Base-by-base conservation (phyloP, 2,329 filamentous ascomycete genomes). In the Chrysosphaeria jannelii region DNA sequence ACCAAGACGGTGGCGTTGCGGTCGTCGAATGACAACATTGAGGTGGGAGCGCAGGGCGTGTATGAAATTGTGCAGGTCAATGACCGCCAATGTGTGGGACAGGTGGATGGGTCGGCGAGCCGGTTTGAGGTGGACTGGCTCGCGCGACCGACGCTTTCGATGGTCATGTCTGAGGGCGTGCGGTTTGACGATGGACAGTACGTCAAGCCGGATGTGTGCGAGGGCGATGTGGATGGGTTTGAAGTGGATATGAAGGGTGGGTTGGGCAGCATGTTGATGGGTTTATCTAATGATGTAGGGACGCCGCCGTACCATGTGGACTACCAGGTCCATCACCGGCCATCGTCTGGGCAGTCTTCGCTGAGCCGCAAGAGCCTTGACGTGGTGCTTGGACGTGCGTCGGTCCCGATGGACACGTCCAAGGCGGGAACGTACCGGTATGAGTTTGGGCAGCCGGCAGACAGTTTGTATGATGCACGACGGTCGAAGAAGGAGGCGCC, bases 181-280 rank as follows among this genome's bases (percentile, higher is more conserved):
- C 48, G 48, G 8, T 10, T 20, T 17, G 43, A 51, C 10, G 49
- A 47, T 6, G 48, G 51, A 14, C 51, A 53, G 16, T 71, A 67
- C 38, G 40, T 65, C 33, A 88, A 88, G 43, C 57, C 65, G 20
- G 67, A 79, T 29, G 68, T 97, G 14, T 97, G 85, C 38, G 79
- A 97, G 46, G 81, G 81, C 14, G 81, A 93, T 30, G 71, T 90
- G 36, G 81, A 91, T 40, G 64, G 66, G 4, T 65, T 91, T 26
- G 78, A 91, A 36, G 50, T 97, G 25, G 56, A 57, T 20, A 8
- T 15, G 8, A 13, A 29, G 72, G 68, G 72, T 26, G 57, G 67
- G n/a, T n/a, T n/a, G n/a, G n/a, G 23, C 59, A n/a, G n/a, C n/a
- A n/a, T n/a, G n/a, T n/a, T n/a, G n/a, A n/a, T n/a, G n/a, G n/a